Base-by-base conservation (phyloP, 2,329 filamentous ascomycete genomes). In the Aureobasidium uvarum region DNA sequence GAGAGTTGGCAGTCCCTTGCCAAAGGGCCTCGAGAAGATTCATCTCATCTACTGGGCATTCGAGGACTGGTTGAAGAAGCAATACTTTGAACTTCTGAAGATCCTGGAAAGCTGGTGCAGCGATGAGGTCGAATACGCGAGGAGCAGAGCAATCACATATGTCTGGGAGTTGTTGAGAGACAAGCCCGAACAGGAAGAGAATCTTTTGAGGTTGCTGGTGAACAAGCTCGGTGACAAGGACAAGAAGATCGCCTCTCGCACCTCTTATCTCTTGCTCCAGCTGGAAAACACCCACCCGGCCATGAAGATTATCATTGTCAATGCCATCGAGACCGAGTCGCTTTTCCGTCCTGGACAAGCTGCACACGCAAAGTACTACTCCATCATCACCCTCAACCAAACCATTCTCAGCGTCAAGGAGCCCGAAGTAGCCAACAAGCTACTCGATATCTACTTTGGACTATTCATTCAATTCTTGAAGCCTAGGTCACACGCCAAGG, bases 171-270 rank as follows among this genome's bases (percentile, higher is more conserved):
- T 99, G 45, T 81, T 99, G 67, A 95, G 92, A 76, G 93, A 96
- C 76, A 99, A 96, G 79, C 94, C 95, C 0, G 95, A 99, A 77
- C 95, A 99, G 74, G 95, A 99, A 77, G 89, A 94, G 64, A 99
- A 99, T 75, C 80, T 99, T 68, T 81, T 99, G 67, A 88, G 94
- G 63, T 81, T 99, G 65, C 80, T 99, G 66, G 92, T 99, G 70
- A 98, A 98, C 81, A 99, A 99, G 78, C 85, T 99, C 31, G 94
- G 96, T 71, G 95, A 99, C 74, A 91, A 90, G 51, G 92, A 96
- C 70, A 92, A 92, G 75, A 99, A 98, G 78, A 96, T 99, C 72
- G 89, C 95, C 0, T 99, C 95, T 4, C 87, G 93, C 67, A 89
- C 94, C 2, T 98, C 95, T 0, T 96, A 96, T 77, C 84, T 98